These are phyloP conservation scores for Alternaria alternata DNA, from an alignment of 2,329 filamentous ascomycete species.

Conservation along the genomic window DNA sequence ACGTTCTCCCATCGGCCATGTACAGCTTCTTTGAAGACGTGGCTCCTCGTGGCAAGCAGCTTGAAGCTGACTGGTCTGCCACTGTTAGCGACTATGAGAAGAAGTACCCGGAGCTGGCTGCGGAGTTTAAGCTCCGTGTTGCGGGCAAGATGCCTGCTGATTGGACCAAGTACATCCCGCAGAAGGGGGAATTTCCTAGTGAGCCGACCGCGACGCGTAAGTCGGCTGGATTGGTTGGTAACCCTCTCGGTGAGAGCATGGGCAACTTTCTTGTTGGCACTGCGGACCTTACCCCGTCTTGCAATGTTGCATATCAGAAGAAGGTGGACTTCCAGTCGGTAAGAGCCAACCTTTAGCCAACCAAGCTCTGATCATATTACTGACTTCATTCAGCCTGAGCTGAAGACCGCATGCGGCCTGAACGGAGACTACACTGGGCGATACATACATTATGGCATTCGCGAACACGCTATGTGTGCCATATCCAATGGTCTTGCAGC, in stretches of 20 bases:
- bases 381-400: conserved; percentile 33
- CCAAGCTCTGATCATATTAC: not conserved
- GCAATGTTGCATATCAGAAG: conserved; percentile 59
- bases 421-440: conserved; percentile 64
- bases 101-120: conserved; percentile 58
- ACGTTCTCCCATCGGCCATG: conserved; percentile 55
- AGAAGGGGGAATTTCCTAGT: conserved; percentile 53
- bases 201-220: conserved; percentile 60
- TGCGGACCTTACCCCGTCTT: conserved; percentile 62
- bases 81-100: conserved; percentile 55
- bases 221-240: conserved; percentile 38
- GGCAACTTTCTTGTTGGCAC: conserved; percentile 78
- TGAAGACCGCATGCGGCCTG: conserved; percentile 53
- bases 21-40: conserved; percentile 55
- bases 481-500: conserved; percentile 66
- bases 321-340: conserved; percentile 54
- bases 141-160: conserved; percentile 57
- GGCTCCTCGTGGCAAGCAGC: conserved; percentile 60
- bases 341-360: not conserved
- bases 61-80: conserved; percentile 60
- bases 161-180: conserved; percentile 61
- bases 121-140: conserved; percentile 59
- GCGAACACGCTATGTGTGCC: conserved; percentile 48
- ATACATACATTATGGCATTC: conserved; percentile 56
- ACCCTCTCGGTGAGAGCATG: conserved; percentile 7